Conservation (phyloP, 2,329 filamentous ascomycete genomes). For the Verticillium zaregamsianum region DNA sequence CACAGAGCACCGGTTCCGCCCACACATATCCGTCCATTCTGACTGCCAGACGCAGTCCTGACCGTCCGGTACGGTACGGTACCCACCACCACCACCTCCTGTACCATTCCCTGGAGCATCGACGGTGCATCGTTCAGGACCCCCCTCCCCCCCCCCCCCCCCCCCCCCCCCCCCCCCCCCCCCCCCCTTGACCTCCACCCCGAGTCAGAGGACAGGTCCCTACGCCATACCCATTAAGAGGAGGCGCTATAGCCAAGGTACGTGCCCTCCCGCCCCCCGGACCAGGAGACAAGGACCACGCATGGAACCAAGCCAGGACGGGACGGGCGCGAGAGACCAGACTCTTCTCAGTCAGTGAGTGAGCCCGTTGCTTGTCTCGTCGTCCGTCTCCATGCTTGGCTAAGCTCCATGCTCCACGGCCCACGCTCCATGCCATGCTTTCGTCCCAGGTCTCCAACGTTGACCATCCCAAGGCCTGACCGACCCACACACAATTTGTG, state of each 20-base stretch:
- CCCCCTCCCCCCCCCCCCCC: slow-evolving; percentile 10
- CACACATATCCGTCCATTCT: slow-evolving; percentile 1
- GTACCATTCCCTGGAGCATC: neutral
- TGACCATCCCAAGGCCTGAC: slow-evolving; percentile 15
- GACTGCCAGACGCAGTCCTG: neutral
- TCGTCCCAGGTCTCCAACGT: slow-evolving; percentile 33
- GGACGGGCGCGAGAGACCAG: neutral
- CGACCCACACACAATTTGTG: slow-evolving; percentile 54
- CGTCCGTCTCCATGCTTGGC: slow-evolving; percentile 8
- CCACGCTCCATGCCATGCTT: slow-evolving; percentile 9
- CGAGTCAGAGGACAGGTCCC: slow-evolving; percentile 1
- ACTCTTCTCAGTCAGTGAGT: neutral
- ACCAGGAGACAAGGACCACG: neutral
- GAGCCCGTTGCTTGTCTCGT: slow-evolving; percentile 1
- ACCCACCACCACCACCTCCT: slow-evolving; percentile 9
- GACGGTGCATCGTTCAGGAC: slow-evolving; percentile 21
- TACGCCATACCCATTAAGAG: slow-evolving; percentile 29
- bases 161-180: slow-evolving; percentile 7
- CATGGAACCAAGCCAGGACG: neutral
- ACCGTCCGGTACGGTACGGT: slow-evolving; percentile 6
- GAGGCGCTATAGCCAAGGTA: slow-evolving; percentile 29
- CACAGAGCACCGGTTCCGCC: slow-evolving; percentile 7
- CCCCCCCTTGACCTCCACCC: slow-evolving; percentile 8
- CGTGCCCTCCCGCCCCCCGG: slow-evolving; percentile 6
- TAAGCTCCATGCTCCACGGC: slow-evolving; percentile 14